These are phyloP conservation scores for Inosperma sp. DNA, from an alignment of 768 basidiomycete species.

Conservation along the genomic window DNA sequence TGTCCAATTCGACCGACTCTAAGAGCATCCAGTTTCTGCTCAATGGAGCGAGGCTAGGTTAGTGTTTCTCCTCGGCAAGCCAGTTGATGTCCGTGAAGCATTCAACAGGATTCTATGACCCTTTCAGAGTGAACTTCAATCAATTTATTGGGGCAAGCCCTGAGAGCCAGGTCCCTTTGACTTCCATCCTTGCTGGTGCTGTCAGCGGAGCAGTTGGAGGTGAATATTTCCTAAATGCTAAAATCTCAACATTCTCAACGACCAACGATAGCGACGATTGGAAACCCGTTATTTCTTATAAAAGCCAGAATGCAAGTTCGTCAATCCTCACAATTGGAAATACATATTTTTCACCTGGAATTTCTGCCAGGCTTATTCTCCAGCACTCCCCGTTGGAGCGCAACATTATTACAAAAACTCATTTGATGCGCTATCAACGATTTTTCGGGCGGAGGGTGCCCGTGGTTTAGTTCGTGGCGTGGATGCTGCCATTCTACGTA, in stretches of 20 bases:
- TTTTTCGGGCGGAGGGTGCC: constrained; percentile 71
- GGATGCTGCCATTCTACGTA: constrained; percentile 89
- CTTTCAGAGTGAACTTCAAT: constrained; percentile 73
- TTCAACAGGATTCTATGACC: constrained; percentile 87
- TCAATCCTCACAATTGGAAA: not conserved
- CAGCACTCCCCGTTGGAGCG: constrained; percentile 87
- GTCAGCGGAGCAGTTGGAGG: constrained; percentile 89
- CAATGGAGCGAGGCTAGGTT: constrained; percentile 88
- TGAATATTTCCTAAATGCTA: constrained; percentile 26
- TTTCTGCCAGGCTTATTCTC: constrained; percentile 87
- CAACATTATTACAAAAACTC: constrained; percentile 90
- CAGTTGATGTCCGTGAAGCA: not conserved
- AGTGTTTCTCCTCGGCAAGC: constrained; percentile 8
- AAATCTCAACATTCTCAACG: constrained; percentile 1
- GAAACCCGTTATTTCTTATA: constrained; percentile 90
- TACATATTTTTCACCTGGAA: not conserved
- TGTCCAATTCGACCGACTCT: constrained; percentile 1
- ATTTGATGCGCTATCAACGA: constrained; percentile 74
- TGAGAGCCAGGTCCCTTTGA: constrained; percentile 64
- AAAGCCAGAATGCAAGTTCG: constrained; percentile 95
- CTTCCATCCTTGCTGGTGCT: constrained; percentile 84
- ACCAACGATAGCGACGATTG: constrained; percentile 53
- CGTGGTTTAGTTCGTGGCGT: constrained; percentile 86
- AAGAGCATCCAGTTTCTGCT: constrained; percentile 62
- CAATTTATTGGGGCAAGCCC: constrained; percentile 56